phyloP scores from a whole-genome alignment of 2,329 filamentous ascomycete species.

The Bipolaris cookei region DNA sequence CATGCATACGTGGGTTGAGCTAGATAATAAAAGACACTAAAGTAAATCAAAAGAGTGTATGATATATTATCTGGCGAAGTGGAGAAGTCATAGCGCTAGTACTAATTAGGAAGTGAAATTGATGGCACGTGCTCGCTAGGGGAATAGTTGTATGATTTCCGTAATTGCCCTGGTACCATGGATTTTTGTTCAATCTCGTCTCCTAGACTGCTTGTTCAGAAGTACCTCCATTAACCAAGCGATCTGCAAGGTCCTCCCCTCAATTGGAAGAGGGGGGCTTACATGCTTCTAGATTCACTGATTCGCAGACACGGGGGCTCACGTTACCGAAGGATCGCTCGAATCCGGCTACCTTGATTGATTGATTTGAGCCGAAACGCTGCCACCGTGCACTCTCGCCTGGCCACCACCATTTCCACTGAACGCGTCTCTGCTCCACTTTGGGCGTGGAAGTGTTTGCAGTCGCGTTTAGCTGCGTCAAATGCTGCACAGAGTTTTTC shows the following conservation, averaged over 20 bases:
- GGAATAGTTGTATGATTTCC: too few species aligned
- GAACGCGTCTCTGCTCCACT: slow-evolving; percentile 45
- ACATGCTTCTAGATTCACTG: neutral
- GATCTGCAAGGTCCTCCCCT: neutral
- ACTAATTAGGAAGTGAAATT: too few species aligned
- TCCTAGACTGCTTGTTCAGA: too few species aligned
- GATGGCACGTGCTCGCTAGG: too few species aligned
- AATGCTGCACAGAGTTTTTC: slow-evolving; percentile 37
- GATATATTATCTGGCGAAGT: too few species aligned
- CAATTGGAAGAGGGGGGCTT: neutral
- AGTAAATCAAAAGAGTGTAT: too few species aligned
- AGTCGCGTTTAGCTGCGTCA: slow-evolving; percentile 26
- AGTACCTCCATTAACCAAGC: neutral
- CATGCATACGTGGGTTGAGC: too few species aligned
- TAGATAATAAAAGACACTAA: too few species aligned
- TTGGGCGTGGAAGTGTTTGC: slow-evolving; percentile 18
- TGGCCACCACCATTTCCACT: slow-evolving; percentile 21
- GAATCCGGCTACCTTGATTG: slow-evolving; percentile 15
- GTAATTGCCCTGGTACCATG: too few species aligned
- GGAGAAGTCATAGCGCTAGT: too few species aligned
- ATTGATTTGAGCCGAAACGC: slow-evolving; percentile 26
- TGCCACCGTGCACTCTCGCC: slow-evolving; percentile 30
- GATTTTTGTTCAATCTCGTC: too few species aligned
- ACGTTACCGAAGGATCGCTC: slow-evolving; percentile 11
- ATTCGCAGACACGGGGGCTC: neutral